Evolutionary conservation across 176 grass and related monocot genomes (phyloP).

Genomic region (Zoysia japonica): DNA sequence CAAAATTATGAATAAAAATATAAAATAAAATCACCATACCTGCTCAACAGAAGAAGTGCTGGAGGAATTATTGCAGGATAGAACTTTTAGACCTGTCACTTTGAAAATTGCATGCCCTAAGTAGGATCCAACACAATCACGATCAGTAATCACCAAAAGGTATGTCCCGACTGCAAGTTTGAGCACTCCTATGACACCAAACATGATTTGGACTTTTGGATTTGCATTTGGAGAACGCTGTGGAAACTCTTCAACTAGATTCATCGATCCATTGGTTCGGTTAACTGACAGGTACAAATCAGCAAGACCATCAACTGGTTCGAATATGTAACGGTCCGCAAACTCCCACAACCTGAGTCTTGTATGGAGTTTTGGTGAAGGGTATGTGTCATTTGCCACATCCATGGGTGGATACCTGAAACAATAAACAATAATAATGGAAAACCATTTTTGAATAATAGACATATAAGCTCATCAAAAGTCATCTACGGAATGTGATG

Average conservation of each 20-base stretch:
- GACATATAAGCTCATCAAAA: neutral
- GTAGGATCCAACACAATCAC: constrained; percentile 86
- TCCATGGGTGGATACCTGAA: constrained; percentile 45
- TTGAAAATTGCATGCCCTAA: constrained; percentile 83
- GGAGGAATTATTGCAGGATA: constrained; percentile 70
- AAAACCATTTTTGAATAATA: neutral
- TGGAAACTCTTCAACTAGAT: constrained; percentile 68
- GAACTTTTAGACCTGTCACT: constrained; percentile 83
- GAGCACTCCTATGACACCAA: constrained; percentile 83
- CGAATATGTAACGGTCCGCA: constrained; percentile 75
- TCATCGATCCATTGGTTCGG: constrained; percentile 70
- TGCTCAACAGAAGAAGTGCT: constrained; percentile 61
- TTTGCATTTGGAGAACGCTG: constrained; percentile 36
- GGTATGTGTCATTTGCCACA: constrained; percentile 31
- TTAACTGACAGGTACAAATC: constrained; percentile 76
- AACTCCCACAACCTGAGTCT: constrained; percentile 84
- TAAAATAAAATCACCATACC: constrained; percentile 41
- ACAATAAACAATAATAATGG: neutral
- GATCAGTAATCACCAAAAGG: constrained; percentile 75
- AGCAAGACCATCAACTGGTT: constrained; percentile 77
- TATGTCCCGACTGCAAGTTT: constrained; percentile 91
- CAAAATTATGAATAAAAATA: neutral
- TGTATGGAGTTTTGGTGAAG: constrained; percentile 65
- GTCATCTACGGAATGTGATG: neutral
- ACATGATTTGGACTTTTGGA: constrained; percentile 65